Evolutionary conservation across 192 early-diverging fungal genomes (phyloP).

Genomic region (Gamsiella multidivaricata): DNA sequence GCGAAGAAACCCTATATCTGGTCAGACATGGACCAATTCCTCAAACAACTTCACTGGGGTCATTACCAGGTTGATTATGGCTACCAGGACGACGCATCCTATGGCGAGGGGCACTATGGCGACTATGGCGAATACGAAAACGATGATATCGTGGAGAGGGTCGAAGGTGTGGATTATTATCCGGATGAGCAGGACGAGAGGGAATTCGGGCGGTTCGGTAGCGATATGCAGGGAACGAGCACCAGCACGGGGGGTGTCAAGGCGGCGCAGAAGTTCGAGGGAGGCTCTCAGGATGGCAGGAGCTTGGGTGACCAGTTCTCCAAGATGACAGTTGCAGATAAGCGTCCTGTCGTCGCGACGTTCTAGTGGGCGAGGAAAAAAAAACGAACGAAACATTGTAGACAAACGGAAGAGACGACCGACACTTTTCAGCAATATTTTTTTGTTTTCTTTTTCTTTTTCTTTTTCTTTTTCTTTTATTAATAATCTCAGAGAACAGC

Average conservation of each 20-base stretch:
- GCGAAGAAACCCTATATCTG: slow-evolving; percentile 50
- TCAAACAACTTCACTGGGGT: slow-evolving; percentile 48
- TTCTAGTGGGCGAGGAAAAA: neutral
- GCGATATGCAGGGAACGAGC: neutral
- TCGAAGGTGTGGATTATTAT: slow-evolving; percentile 36
- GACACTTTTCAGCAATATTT: too few species aligned
- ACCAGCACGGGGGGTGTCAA: neutral
- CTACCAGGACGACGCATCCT: neutral
- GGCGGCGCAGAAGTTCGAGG: too few species aligned
- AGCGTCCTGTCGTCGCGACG: slow-evolving; percentile 11
- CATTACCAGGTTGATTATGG: slow-evolving; percentile 11
- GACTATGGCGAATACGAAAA: slow-evolving; percentile 22
- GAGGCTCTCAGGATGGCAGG: neutral
- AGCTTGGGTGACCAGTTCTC: slow-evolving; percentile 16
- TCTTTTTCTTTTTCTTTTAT: too few species aligned
- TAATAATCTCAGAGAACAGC: too few species aligned
- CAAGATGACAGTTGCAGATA: slow-evolving; percentile 30
- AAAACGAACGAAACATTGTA: too few species aligned
- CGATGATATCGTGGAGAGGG: slow-evolving; percentile 28
- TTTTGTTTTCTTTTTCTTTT: neutral
- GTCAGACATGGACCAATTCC: slow-evolving; percentile 38
- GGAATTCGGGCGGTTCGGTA: slow-evolving; percentile 2
- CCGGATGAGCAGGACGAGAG: slow-evolving; percentile 26
- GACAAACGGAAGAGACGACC: too few species aligned
- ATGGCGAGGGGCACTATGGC: slow-evolving; percentile 3